Evolutionary conservation across 352 stramenopile genomes (phyloP).

Genomic region (Pythium monospermum): DNA sequence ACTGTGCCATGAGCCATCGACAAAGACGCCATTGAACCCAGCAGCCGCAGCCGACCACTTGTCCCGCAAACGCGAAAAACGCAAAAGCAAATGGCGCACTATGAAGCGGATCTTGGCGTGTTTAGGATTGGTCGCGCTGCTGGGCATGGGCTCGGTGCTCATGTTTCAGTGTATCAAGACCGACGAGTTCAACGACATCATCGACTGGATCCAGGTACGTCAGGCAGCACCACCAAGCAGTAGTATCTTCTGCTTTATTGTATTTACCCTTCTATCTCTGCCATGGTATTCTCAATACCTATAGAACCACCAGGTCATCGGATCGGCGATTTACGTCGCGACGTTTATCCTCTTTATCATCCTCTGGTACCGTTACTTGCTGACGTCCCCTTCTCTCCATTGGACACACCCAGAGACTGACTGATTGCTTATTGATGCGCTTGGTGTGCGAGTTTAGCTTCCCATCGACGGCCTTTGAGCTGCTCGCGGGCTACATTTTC

Average conservation of each 20-base stretch:
- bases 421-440: constrained; percentile 5
- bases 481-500: constrained; percentile 75
- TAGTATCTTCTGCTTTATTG: too few relatives aligned
- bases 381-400: too few relatives aligned
- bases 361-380: constrained; percentile 39
- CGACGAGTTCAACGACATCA: constrained; percentile 37
- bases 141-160: constrained; percentile 21
- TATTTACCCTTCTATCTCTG: too few relatives aligned
- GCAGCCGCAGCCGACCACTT: not conserved
- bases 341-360: constrained; percentile 48
- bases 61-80: constrained; percentile 1
- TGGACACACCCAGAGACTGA: not conserved
- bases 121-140: constrained; percentile 14
- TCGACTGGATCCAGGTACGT: constrained; percentile 45
- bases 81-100: constrained; percentile 13
- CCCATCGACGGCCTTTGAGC: constrained; percentile 71
- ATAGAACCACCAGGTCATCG: constrained; percentile 33
- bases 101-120: constrained; percentile 19
- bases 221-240: not conserved
- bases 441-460: constrained; percentile 45
- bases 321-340: constrained; percentile 35
- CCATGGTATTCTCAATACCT: too few relatives aligned
- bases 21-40: constrained; percentile 19
- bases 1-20: constrained; percentile 4
- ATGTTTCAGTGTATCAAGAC: constrained; percentile 37